These are phyloP conservation scores for Herpetomonas samuelpessoai DNA, from an alignment of 208 protist species.

Conservation along the genomic window DNA sequence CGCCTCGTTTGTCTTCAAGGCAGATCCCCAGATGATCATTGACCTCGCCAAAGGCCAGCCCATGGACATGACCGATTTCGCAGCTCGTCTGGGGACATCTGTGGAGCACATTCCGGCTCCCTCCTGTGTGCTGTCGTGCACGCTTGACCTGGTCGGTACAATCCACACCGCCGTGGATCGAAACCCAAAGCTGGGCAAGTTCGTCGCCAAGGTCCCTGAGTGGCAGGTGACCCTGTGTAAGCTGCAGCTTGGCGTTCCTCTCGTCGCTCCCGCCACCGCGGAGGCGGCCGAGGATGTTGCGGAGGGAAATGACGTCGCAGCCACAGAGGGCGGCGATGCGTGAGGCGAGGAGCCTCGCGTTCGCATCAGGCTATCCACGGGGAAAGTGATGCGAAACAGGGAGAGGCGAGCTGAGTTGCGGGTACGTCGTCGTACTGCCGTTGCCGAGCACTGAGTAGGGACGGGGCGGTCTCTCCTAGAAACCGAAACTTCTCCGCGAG, in stretches of 20 bases:
- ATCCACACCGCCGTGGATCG: constrained; percentile 58
- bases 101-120: constrained; percentile 24
- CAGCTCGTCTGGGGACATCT: constrained; percentile 15
- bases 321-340: not conserved
- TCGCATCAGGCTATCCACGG: no score
- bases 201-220: constrained; percentile 54
- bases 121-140: constrained; percentile 50
- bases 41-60: constrained; percentile 25
- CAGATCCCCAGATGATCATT: constrained; percentile 42
- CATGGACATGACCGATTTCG: constrained; percentile 41
- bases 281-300: constrained; percentile 8
- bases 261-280: constrained; percentile 20
- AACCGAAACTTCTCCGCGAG: no score
- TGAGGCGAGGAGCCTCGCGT: not conserved
- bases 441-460: no score
- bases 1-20: constrained; percentile 36
- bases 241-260: constrained; percentile 36
- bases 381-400: no score
- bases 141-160: constrained; percentile 32
- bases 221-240: constrained; percentile 71
- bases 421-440: not conserved
- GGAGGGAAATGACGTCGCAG: constrained; percentile 9
- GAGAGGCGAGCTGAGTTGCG: no score
- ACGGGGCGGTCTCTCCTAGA: no score
- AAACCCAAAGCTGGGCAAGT: constrained; percentile 40